phyloP scores from a whole-genome alignment of 192 early-diverging fungal genomes.

The Chytriomyces sp. region DNA sequence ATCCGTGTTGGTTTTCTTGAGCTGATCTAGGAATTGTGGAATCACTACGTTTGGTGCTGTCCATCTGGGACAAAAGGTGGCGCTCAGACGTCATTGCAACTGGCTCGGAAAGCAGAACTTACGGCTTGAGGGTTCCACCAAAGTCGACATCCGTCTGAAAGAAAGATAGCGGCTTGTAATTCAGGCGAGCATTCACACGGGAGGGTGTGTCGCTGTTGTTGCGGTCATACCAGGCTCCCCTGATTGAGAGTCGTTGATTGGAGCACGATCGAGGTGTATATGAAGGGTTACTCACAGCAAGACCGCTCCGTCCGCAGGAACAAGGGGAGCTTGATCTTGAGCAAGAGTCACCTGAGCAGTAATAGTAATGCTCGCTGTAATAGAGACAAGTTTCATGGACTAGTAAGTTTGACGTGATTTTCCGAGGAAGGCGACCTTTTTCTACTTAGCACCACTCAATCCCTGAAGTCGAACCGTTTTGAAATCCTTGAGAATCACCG shows the following conservation, averaged over 20 bases:
- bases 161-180: constrained; percentile 25
- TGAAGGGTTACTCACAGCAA: constrained; percentile 2
- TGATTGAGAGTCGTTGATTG: too few relatives aligned
- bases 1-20: constrained; percentile 40
- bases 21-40: constrained; percentile 23
- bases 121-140: constrained; percentile 23
- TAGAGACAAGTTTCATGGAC: too few relatives aligned
- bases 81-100: background rate
- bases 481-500: too few relatives aligned
- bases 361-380: too few relatives aligned
- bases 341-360: too few relatives aligned
- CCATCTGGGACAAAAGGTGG: background rate
- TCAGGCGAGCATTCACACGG: constrained; percentile 6
- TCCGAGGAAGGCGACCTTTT: too few relatives aligned
- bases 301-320: background rate
- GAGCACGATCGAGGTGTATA: too few relatives aligned
- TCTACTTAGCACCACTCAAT: too few relatives aligned
- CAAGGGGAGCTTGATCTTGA: too few relatives aligned
- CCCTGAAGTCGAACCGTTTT: too few relatives aligned
- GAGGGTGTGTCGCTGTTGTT: constrained; percentile 14
- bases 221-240: constrained; percentile 31
- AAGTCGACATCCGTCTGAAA: constrained; percentile 32
- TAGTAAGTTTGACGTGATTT: too few relatives aligned
- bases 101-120: background rate
- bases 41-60: constrained; percentile 1